Evolutionary conservation across 352 stramenopile genomes (phyloP), one percentile per base, ranked within the genome.

Genomic region (Pythium phragmiticola): DNA sequence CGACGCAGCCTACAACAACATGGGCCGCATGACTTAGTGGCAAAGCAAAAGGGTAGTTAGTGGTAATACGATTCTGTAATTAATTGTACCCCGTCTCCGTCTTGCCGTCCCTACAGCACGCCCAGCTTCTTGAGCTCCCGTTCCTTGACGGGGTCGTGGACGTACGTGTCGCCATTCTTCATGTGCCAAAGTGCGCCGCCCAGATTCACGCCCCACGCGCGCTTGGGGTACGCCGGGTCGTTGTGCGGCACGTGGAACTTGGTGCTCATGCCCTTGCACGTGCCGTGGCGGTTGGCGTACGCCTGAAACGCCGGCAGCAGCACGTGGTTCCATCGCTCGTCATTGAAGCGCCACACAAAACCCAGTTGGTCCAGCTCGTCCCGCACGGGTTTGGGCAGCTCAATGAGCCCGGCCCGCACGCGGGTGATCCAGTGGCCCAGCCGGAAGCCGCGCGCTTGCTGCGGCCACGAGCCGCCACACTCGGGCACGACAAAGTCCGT

Each of bases 111-210:
- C 58, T 57, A 70, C 28, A 92, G 57, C 63, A 90, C 82, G 2
- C 81, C 78, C 5, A 89, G 75, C 2, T 63, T 67, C 42, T 68
- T 75, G 34, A 94, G 63, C n/a, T 87, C 74, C n/a, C 68, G 68
- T 51, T 80, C 72, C 50, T 92, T 92, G 26, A 89, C 72, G 33
- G 76, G 67, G 53, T 87, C 83, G 52, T 82, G 71, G 6, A 91
- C 73, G 57, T 90, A 94, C 36, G 82, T 90, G 62, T 92, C 81
- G 26, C 82, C 82, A 55, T 92, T 94, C 48, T 84, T 84, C 70
- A 94, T 94, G 62, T 94, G 85, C 85, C 85, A 94, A 34, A 94
- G 57, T 0, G 82, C 79, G 14, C 82, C 82, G 42, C 85, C 85
- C 21, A 94, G 63, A 64, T 94, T 92, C 7, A 87, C 73, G 6